phyloP scores from a whole-genome alignment of 345 rosid genomes.

The Salix purpurea region DNA sequence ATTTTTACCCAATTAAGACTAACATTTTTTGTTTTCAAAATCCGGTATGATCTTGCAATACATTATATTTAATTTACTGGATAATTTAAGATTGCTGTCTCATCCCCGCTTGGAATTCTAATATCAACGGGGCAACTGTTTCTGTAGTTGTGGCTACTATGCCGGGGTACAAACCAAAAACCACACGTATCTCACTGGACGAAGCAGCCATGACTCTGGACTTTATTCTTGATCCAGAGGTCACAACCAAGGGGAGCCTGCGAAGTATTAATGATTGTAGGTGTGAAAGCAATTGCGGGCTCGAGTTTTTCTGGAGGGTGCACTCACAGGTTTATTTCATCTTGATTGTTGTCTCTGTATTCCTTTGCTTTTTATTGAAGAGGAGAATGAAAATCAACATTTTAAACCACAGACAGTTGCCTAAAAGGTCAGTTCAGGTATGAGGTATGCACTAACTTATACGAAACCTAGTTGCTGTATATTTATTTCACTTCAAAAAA shows the following conservation, averaged over 20 bases:
- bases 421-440: constrained; percentile 26
- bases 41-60: neutral
- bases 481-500: neutral
- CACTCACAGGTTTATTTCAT: constrained; percentile 46
- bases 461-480: neutral
- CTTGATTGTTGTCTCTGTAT: constrained; percentile 40
- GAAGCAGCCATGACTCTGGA: constrained; percentile 55
- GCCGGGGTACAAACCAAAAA: constrained; percentile 70
- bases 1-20: neutral
- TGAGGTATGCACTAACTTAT: constrained; percentile 11
- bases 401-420: constrained; percentile 46
- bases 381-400: constrained; percentile 44
- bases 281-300: constrained; percentile 23
- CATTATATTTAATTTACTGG: neutral
- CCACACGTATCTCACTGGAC: constrained; percentile 59
- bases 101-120: neutral
- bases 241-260: constrained; percentile 19
- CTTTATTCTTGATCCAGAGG: constrained; percentile 76
- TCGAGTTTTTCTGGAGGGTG: constrained; percentile 35
- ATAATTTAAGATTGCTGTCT: neutral
- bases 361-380: constrained; percentile 50
- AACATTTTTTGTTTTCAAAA: neutral
- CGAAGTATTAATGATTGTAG: constrained; percentile 43
- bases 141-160: constrained; percentile 57
- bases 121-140: neutral